Conservation (phyloP, 106 monocot genomes). For the Posidonia australis region DNA sequence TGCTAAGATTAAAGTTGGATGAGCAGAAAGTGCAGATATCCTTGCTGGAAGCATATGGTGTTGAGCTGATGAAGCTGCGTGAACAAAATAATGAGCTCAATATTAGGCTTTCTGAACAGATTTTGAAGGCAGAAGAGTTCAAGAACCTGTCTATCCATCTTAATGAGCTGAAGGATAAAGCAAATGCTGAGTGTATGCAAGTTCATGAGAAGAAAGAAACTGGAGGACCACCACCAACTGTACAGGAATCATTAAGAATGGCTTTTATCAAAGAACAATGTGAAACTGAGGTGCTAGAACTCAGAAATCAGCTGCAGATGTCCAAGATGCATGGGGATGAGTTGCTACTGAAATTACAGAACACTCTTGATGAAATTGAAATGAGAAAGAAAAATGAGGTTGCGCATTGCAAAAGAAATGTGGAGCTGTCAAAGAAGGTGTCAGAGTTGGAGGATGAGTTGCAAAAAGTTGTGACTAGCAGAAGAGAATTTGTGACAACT, state of each 20-base stretch:
- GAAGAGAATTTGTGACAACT: conserved; percentile 52
- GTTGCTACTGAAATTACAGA: conserved; percentile 86
- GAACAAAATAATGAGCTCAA: conserved; percentile 54
- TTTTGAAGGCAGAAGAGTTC: conserved; percentile 85
- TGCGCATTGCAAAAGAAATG: conserved; percentile 60
- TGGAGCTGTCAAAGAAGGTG: conserved; percentile 53
- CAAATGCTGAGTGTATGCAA: conserved; percentile 50
- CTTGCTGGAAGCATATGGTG: conserved; percentile 25
- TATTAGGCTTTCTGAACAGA: conserved; percentile 71
- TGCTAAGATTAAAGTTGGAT: conserved; percentile 56
- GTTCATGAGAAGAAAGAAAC: conserved; percentile 47
- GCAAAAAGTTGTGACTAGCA: conserved; percentile 33
- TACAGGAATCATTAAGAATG: conserved; percentile 78
- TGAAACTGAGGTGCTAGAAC: conserved; percentile 73
- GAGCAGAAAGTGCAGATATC: conserved; percentile 38
- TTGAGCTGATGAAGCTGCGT: conserved; percentile 37
- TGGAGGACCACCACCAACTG: conserved; percentile 30
- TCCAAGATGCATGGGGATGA: conserved; percentile 87
- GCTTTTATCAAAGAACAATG: conserved; percentile 92
- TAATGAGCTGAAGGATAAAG: conserved; percentile 85
- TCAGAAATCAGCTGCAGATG: conserved; percentile 52
- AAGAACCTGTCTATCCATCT: conserved; percentile 80
- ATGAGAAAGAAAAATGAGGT: conserved; percentile 61
- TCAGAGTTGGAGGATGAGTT: conserved; percentile 61
- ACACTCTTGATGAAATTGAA: conserved; percentile 80